phyloP scores from a whole-genome alignment of 768 basidiomycete species.

The Termitomyces sp. region DNA sequence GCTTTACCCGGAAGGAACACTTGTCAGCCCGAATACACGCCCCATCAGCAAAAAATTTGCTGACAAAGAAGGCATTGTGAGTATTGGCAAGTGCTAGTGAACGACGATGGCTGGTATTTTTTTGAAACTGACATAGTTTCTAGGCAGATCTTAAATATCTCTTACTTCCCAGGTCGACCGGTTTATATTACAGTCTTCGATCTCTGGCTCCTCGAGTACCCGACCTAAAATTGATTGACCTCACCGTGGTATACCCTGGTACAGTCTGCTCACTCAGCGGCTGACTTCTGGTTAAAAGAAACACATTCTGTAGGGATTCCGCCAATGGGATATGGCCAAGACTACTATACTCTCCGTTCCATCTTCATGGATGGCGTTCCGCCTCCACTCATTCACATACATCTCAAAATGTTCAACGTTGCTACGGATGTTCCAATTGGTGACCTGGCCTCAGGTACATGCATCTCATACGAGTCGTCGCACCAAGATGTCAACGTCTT shows the following conservation, averaged over 20 bases:
- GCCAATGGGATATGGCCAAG: slow-evolving; percentile 75
- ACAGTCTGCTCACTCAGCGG: slow-evolving; percentile 4
- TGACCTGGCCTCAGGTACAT: slow-evolving; percentile 34
- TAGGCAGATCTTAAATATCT: slow-evolving; percentile 76
- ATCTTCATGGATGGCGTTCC: slow-evolving; percentile 79
- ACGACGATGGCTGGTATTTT: neutral
- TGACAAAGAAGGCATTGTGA: slow-evolving; percentile 81
- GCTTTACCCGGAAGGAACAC: slow-evolving; percentile 94
- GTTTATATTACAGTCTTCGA: slow-evolving; percentile 79
- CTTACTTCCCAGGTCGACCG: slow-evolving; percentile 91
- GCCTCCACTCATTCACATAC: slow-evolving; percentile 84
- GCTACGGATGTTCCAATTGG: slow-evolving; percentile 65
- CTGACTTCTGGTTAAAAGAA: neutral
- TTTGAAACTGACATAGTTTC: neutral
- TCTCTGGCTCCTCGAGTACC: slow-evolving; percentile 76
- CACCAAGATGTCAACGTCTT: slow-evolving; percentile 45
- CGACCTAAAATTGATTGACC: slow-evolving; percentile 76
- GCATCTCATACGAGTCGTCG: slow-evolving; percentile 19
- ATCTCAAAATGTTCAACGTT: slow-evolving; percentile 77
- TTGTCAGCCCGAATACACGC: slow-evolving; percentile 82
- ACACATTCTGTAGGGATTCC: slow-evolving; percentile 56
- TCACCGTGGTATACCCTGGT: slow-evolving; percentile 92
- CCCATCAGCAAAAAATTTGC: slow-evolving; percentile 86
- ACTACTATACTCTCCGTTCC: slow-evolving; percentile 84
- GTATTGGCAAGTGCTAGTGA: slow-evolving; percentile 25